Conservation (phyloP, 805 yeast genomes). For the Jamesozyma gamospora region DNA sequence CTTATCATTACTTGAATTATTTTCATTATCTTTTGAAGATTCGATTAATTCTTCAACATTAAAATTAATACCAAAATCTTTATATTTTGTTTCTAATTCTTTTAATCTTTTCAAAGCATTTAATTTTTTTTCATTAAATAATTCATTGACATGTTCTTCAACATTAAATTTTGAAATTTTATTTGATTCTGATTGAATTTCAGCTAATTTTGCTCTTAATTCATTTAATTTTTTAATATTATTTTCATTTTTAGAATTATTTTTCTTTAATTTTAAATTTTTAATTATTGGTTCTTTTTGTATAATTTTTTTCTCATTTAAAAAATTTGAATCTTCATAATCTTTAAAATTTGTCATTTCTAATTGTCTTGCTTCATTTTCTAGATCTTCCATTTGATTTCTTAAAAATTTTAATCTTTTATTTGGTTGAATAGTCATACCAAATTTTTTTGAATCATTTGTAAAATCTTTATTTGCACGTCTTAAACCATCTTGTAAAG, state of each 20-base stretch:
- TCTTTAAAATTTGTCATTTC: slow-evolving; percentile 79
- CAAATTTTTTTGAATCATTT: slow-evolving; percentile 31
- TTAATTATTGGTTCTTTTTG: slow-evolving; percentile 1
- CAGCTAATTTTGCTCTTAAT: slow-evolving; percentile 47
- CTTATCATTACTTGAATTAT: background rate
- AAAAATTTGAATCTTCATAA: slow-evolving; percentile 14
- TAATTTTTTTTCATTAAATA: slow-evolving; percentile 48
- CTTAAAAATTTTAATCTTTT: slow-evolving; percentile 63
- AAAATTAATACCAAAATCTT: slow-evolving; percentile 54
- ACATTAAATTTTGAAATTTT: slow-evolving; percentile 60
- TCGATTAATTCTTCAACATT: slow-evolving; percentile 9
- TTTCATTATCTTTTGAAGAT: background rate
- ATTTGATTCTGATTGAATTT: slow-evolving; percentile 64
- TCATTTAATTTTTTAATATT: slow-evolving; percentile 49
- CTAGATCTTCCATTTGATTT: slow-evolving; percentile 76
- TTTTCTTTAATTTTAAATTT: slow-evolving; percentile 4
- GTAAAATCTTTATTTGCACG: slow-evolving; percentile 33
- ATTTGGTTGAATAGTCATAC: slow-evolving; percentile 56
- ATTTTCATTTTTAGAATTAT: slow-evolving; percentile 23
- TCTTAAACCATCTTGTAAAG: slow-evolving; percentile 27
- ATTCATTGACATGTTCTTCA: slow-evolving; percentile 41
- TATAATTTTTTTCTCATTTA: slow-evolving; percentile 11
- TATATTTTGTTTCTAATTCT: slow-evolving; percentile 57
- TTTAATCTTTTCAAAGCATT: slow-evolving; percentile 63
- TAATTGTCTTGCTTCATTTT: slow-evolving; percentile 72